Base-by-base conservation (phyloP, 495 filamentous ascomycete species). In the Clavariopsis aquatica region DNA sequence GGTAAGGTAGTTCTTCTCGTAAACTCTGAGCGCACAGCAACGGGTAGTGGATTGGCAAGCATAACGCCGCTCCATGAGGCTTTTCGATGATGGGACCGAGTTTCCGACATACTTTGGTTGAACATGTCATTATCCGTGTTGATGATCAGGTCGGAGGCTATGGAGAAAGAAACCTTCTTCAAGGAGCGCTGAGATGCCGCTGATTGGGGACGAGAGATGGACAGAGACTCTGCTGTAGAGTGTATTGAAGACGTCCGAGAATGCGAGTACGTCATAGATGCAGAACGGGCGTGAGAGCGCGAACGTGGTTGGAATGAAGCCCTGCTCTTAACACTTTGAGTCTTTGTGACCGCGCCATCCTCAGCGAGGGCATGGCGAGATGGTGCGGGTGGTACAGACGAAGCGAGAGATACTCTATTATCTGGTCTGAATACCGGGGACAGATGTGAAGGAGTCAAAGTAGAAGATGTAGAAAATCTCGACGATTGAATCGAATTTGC, bases 141-240 rank as follows among this genome's bases (percentile, higher is more conserved):
- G 4, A 28, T 51, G n/a, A 51, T 17, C 10, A 8, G 10, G 20
- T 51, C 8, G 26, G 47, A 4, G 19, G 5, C 19, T 4, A 9
- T 3, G n/a, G 47, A 51, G 26, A 51, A 51, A 23, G 47, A 51
- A 7, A 51, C 47, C 26, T 23, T 51, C 47, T 51, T 51, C n/a
- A 22, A 51, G 5, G 19, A 28, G 31, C 31, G 31, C 31, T 34
- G 31, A 12, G 31, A 34, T 5, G 31, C 5, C 31, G 12, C 31
- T 6, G 31, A 34, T 34, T 34, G 31, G 5, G 31, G 31, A 34
- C 31, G 31, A 5, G 38, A 43, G 38, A 43, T 43, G 13, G 38
- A 7, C 9, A n/a, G 2, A 2, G 38, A 10, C 9, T 43, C 38
- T 43, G 38, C 4, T 2, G n/a, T 8, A 17, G 8, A 10, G 6